Conservation (phyloP, 495 filamentous ascomycete species). For the Tuber borchii region DNA sequence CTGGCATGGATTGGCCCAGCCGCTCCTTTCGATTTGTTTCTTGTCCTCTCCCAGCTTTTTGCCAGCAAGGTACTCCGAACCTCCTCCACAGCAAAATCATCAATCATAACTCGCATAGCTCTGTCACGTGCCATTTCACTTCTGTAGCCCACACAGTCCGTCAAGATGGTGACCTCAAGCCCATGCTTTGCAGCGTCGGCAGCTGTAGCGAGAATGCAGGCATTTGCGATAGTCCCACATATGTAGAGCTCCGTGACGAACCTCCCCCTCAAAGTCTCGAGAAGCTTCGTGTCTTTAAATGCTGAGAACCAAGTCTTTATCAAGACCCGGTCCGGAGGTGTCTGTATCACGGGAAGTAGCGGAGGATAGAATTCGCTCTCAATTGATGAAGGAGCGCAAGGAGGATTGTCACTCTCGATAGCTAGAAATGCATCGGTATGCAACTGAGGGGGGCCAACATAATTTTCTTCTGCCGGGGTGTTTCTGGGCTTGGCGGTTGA, state of each 20-base stretch:
- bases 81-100: constrained; percentile 48
- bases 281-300: constrained; percentile 63
- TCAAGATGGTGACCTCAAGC: constrained; percentile 72
- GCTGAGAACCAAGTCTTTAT: constrained; percentile 86
- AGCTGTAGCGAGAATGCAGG: constrained; percentile 86
- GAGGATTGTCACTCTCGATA: constrained; percentile 46
- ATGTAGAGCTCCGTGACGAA: constrained; percentile 89
- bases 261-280: constrained; percentile 63
- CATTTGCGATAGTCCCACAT: constrained; percentile 81
- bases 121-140: constrained; percentile 63
- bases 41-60: constrained; percentile 22
- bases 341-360: constrained; percentile 53
- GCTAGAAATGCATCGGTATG: constrained; percentile 60
- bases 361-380: constrained; percentile 63
- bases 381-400: constrained; percentile 55
- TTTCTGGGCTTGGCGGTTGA: constrained; percentile 30
- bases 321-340: constrained; percentile 58
- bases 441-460: constrained; percentile 29
- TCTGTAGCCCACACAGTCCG: constrained; percentile 85
- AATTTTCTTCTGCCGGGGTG: constrained; percentile 18
- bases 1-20: constrained; percentile 15
- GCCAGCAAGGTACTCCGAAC: constrained; percentile 43
- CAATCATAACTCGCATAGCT: constrained; percentile 67
- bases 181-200: constrained; percentile 84
- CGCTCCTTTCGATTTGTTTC: constrained; percentile 4